A percentile compares a stretch with the other conserved stretches of the same genome.
These are phyloP conservation scores for Gonapodya sp. DNA, from an alignment of 192 early-diverging fungal species.

Conservation along the genomic window DNA sequence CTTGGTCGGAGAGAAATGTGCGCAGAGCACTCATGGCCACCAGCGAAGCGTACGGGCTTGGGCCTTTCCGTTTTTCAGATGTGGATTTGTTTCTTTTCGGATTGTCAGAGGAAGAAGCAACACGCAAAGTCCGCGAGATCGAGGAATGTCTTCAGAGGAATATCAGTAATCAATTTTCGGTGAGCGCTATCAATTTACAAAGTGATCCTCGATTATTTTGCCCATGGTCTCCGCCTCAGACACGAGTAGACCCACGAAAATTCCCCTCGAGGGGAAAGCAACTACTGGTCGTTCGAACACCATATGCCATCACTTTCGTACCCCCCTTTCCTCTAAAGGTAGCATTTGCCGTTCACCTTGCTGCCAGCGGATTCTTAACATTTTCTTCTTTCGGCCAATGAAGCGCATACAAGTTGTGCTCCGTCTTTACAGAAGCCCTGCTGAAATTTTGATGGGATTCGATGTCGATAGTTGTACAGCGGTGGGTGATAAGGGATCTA, in stretches of 20 bases:
- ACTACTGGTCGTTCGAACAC: neutral
- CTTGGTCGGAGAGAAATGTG: too few species aligned
- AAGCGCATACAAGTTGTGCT: conserved; percentile 23
- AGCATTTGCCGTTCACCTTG: too few species aligned
- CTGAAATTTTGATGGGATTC: conserved; percentile 22
- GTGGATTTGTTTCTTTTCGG: conserved; percentile 21
- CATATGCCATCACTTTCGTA: conserved; percentile 10
- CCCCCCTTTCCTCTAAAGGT: conserved; percentile 14
- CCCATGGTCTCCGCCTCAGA: too few species aligned
- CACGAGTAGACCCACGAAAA: neutral
- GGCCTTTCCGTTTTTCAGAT: neutral
- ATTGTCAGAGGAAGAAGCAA: neutral
- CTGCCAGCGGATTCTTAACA: too few species aligned
- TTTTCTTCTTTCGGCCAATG: too few species aligned
- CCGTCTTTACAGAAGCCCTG: conserved; percentile 19
- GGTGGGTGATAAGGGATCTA: too few species aligned
- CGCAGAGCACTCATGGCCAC: too few species aligned
- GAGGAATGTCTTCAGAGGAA: too few species aligned
- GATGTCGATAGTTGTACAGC: conserved; percentile 17
- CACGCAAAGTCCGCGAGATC: conserved; percentile 13
- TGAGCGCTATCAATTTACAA: too few species aligned
- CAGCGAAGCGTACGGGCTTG: neutral
- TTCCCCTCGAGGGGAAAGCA: neutral
- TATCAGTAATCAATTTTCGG: too few species aligned
- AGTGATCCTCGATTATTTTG: too few species aligned